Base-by-base conservation (phyloP, 352 stramenopile genomes). In the Pythium biforme region DNA sequence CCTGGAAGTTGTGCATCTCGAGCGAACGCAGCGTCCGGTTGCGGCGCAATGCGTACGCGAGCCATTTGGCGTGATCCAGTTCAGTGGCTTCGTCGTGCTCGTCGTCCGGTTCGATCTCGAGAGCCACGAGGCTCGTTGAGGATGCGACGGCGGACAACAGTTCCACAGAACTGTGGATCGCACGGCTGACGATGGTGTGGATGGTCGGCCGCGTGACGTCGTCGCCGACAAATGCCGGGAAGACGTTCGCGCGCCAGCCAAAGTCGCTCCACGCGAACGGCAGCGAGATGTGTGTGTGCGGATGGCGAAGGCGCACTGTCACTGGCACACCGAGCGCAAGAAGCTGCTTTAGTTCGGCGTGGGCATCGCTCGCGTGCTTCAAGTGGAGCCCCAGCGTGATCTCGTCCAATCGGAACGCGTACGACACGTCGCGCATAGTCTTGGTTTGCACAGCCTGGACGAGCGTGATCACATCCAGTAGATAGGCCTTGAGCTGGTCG, bases 181-280 rank as follows among this genome's bases (percentile, higher is more conserved):
- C 19, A 17, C 39, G 40, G 23, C 54, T 60, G 3, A 23, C 41
- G 19, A 60, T 8, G n/a, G 39, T 23, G 40, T 60, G 54, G 39
- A 60, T 41, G 4, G 52, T 34, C 9, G n/a, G n/a, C 3, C 20
- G n/a, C 1, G n/a, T 3, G 3, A n/a, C 14, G 12, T 8, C 4
- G 48, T 41, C 6, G 19, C 27, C 39, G 14, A 52, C 54, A 20
- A 60, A 12, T 15, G 26, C 25, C 6, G 54, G 54, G 26, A 60
- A 60, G 5, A 52, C 20, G 40, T 60, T 52, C 5, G 54, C 40
- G n/a, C 54, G 54, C 54, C 54, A 60, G 11, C 50, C 50, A 57
- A 60, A 60, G 27, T 60, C 54, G 27, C 20, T 60, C 54, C 54
- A 60, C 23, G 54, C 54, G 19, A 60, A 60, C 40, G 54, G 54